phyloP scores from a whole-genome alignment of 306 rosid species.

The Hippophae gyantsensis region DNA sequence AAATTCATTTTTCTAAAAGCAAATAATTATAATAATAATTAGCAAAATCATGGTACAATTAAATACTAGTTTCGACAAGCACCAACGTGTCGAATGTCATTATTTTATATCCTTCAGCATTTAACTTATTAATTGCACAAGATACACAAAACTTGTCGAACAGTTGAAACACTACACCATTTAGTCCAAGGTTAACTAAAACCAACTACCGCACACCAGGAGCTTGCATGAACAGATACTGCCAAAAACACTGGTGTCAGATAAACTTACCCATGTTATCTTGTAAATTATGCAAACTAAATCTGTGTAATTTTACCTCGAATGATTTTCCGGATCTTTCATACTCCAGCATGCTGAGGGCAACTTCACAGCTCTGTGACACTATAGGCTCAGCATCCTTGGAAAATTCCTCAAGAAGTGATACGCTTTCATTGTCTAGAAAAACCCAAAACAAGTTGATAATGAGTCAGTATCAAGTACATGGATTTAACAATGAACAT shows the following conservation, averaged over 20 bases:
- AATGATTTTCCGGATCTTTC: constrained; percentile 84
- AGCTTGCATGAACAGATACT: constrained; percentile 78
- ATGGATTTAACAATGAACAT: too few species aligned
- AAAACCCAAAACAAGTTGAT: constrained; percentile 11
- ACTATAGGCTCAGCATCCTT: constrained; percentile 89
- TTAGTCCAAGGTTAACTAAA: constrained; percentile 1
- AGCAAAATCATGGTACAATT: too few species aligned
- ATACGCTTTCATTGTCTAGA: constrained; percentile 63
- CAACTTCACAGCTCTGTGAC: constrained; percentile 95
- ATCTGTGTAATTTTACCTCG: constrained; percentile 26
- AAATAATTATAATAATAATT: too few species aligned
- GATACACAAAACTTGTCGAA: background rate
- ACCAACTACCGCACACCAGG: constrained; percentile 38
- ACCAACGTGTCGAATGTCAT: too few species aligned
- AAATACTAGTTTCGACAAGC: too few species aligned
- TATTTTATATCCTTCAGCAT: background rate
- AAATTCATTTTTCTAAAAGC: too few species aligned
- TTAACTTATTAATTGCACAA: background rate
- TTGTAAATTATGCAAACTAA: too few species aligned
- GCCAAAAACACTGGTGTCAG: constrained; percentile 26
- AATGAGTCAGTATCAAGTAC: constrained; percentile 7
- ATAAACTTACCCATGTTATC: background rate
- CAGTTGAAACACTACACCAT: constrained; percentile 14
- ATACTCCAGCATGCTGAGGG: constrained; percentile 83
- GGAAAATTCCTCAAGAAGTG: constrained; percentile 78